phyloP scores from a whole-genome alignment of 2,329 filamentous ascomycete genomes.

The Cadophora malorum region DNA sequence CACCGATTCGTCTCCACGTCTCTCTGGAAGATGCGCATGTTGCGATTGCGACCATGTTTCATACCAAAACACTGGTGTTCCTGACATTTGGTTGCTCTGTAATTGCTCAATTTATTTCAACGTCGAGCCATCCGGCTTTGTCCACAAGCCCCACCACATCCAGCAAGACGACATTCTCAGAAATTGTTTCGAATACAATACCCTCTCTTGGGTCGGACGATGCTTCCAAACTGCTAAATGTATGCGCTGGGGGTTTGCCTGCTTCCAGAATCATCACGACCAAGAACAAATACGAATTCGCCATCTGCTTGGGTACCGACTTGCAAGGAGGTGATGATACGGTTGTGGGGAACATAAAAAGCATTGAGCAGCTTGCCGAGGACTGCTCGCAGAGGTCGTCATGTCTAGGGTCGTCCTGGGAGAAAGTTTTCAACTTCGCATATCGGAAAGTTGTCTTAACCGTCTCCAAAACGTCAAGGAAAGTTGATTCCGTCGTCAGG shows the following conservation, averaged over 20 bases:
- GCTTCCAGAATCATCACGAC: not conserved
- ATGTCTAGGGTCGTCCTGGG: not conserved
- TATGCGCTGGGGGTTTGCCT: constrained; percentile 8
- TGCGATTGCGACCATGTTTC: constrained; percentile 2
- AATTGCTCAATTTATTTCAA: not conserved
- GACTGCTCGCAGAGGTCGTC: not conserved
- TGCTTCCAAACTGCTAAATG: not conserved
- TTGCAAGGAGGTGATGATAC: constrained; percentile 1
- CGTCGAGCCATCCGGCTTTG: not conserved
- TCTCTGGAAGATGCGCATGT: not conserved
- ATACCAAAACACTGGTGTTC: not conserved
- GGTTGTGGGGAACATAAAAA: not conserved
- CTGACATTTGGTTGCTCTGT: not conserved
- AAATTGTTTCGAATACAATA: not conserved
- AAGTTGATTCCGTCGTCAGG: not conserved
- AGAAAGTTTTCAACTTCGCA: not conserved
- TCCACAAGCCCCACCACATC: not conserved
- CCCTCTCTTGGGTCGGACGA: not conserved
- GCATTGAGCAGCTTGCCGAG: not conserved
- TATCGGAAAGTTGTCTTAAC: not conserved
- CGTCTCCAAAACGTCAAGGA: not conserved
- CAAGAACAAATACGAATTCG: not conserved
- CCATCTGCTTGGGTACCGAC: not conserved
- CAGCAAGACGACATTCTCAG: not conserved
- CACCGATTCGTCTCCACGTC: not conserved